phyloP scores from a whole-genome alignment of 441 rosid genomes.

The Euphorbia schlechtendalii region DNA sequence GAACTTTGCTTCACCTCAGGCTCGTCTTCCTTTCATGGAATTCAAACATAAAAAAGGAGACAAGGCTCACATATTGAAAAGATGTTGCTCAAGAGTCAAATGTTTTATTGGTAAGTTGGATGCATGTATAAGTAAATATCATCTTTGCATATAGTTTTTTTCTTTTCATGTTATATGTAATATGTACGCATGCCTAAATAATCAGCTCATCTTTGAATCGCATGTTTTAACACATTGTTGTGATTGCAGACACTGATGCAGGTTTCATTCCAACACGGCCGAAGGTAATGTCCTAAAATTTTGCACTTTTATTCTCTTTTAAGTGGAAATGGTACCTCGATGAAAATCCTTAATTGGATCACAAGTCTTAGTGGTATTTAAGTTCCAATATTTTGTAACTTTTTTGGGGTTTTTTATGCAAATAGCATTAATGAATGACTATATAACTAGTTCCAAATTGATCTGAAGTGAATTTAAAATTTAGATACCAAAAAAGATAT shows the following conservation, averaged over 20 bases:
- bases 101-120: slow-evolving; percentile 54
- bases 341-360: neutral
- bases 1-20: slow-evolving; percentile 28
- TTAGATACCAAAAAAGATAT: no score
- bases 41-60: slow-evolving; percentile 44
- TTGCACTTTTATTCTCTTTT: neutral
- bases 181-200: neutral
- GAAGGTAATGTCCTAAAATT: slow-evolving; percentile 35
- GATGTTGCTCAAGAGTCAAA: slow-evolving; percentile 58
- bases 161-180: neutral
- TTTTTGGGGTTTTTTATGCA: neutral
- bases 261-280: slow-evolving; percentile 76
- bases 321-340: neutral
- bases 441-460: neutral
- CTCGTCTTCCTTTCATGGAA: slow-evolving; percentile 64
- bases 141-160: neutral
- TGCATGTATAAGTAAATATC: slow-evolving; percentile 6
- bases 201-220: neutral
- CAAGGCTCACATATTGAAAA: slow-evolving; percentile 43
- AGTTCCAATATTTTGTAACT: neutral
- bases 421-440: neutral
- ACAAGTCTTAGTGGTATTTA: neutral
- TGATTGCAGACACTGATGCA: slow-evolving; percentile 66
- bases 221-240: slow-evolving; percentile 10
- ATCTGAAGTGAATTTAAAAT: no score